Evolutionary conservation across 164 flowering plant genomes (phyloP).

Genomic region (Euptelea pleiosperma): DNA sequence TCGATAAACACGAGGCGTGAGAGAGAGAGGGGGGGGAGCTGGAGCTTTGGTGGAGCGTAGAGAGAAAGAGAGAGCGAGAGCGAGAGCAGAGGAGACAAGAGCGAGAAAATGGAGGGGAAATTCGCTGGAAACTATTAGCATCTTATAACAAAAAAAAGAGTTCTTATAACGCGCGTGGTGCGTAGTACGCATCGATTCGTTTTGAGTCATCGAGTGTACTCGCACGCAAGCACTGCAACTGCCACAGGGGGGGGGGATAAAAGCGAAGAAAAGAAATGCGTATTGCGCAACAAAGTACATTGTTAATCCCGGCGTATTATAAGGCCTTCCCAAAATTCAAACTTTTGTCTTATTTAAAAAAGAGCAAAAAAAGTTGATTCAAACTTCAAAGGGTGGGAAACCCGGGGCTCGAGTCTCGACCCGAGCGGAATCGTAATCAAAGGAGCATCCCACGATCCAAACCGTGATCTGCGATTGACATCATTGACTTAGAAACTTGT

Average conservation of each 20-base stretch:
- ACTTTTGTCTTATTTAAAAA: too few relatives aligned
- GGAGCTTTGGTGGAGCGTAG: too few relatives aligned
- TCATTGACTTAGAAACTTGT: too few relatives aligned
- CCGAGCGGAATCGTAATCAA: too few relatives aligned
- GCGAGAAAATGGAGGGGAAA: constrained; percentile 36
- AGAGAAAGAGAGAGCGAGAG: constrained; percentile 2
- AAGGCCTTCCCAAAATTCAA: background rate
- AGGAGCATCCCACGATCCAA: too few relatives aligned
- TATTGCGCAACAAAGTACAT: constrained; percentile 2
- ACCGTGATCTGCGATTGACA: too few relatives aligned
- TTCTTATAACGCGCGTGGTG: constrained; percentile 2
- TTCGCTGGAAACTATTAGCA: constrained; percentile 14
- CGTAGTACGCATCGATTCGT: constrained; percentile 1
- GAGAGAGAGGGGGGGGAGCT: constrained; percentile 5
- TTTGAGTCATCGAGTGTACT: constrained; percentile 1
- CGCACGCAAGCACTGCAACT: background rate
- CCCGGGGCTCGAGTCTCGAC: constrained; percentile 5
- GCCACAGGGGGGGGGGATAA: too few relatives aligned
- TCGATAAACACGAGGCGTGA: background rate
- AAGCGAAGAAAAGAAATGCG: background rate
- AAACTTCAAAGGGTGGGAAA: constrained; percentile 9
- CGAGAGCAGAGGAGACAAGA: constrained; percentile 4
- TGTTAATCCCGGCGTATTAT: background rate
- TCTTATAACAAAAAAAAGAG: background rate
- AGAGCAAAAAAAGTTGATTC: too few relatives aligned